phyloP scores from a whole-genome alignment of 495 filamentous ascomycete genomes.

The Clavariopsis aquatica region DNA sequence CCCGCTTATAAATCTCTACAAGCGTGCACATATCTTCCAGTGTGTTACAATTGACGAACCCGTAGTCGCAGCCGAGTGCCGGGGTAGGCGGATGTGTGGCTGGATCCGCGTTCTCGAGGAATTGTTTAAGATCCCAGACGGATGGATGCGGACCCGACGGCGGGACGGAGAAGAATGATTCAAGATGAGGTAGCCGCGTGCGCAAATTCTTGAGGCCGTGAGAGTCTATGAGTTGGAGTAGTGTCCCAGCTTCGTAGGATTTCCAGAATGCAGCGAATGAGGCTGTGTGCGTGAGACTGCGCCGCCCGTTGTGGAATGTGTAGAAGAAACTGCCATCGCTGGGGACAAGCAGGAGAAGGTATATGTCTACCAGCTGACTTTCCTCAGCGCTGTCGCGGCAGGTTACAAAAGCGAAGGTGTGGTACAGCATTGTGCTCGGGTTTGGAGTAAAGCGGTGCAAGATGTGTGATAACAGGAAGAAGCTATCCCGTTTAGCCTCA shows the following conservation, averaged over 20 bases:
- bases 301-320: not conserved
- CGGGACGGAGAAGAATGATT: slow-evolving; percentile 15
- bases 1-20: slow-evolving; percentile 18
- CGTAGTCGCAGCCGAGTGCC: not conserved
- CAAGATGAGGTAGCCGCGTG: slow-evolving; percentile 5
- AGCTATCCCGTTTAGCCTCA: slow-evolving; percentile 16
- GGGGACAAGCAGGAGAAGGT: slow-evolving; percentile 13
- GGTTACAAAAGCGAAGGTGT: slow-evolving; percentile 16
- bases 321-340: not conserved
- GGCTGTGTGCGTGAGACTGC: not conserved
- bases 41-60: slow-evolving; percentile 13
- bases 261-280: slow-evolving; percentile 18
- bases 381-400: slow-evolving; percentile 9
- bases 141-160: slow-evolving; percentile 10
- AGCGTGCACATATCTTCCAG: slow-evolving; percentile 18
- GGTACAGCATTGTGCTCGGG: slow-evolving; percentile 5
- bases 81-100: slow-evolving; percentile 6
- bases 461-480: slow-evolving; percentile 5
- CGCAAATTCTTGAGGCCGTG: slow-evolving; percentile 12
- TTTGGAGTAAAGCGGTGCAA: slow-evolving; percentile 5
- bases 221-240: slow-evolving; percentile 24
- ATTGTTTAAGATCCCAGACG: slow-evolving; percentile 22
- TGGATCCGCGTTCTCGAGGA: slow-evolving; percentile 8
- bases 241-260: slow-evolving; percentile 11
- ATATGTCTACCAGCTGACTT: slow-evolving; percentile 13